A percentile compares a stretch with the other conserved stretches of the same genome.
Conservation (phyloP, 208 protist genomes). For the Wallacemonas collosoma region DNA sequence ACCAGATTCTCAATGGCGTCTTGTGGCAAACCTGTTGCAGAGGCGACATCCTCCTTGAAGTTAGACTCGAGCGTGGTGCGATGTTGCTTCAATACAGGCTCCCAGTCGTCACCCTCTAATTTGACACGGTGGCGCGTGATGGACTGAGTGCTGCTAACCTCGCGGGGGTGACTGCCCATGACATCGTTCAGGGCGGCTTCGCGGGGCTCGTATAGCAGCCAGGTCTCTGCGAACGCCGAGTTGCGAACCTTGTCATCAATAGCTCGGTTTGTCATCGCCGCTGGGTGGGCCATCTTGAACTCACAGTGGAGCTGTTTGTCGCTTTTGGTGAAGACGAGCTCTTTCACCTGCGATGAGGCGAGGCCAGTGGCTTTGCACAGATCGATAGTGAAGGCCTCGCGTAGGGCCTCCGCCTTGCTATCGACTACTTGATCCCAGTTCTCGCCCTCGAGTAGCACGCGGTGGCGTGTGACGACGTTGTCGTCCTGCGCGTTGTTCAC, state of each 20-base stretch:
- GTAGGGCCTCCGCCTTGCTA: neutral
- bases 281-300: conserved; percentile 10
- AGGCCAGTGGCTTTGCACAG: conserved; percentile 1
- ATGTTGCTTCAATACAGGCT: conserved; percentile 17
- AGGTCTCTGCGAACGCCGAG: conserved; percentile 20
- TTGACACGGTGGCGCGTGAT: conserved; percentile 21
- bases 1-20: conserved; percentile 23
- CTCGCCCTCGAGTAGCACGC: conserved; percentile 20
- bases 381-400: conserved; percentile 7
- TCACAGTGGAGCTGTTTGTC: conserved; percentile 8
- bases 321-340: conserved; percentile 13
- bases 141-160: neutral
- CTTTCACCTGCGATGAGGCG: neutral
- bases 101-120: conserved; percentile 24
- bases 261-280: neutral
- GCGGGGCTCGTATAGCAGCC: conserved; percentile 18
- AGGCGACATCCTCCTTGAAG: conserved; percentile 33
- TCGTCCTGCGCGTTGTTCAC: neutral
- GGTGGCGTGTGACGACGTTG: conserved; percentile 8
- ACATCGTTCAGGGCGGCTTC: neutral
- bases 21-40: conserved; percentile 17
- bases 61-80: conserved; percentile 25
- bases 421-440: conserved; percentile 18
- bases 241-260: conserved; percentile 11
- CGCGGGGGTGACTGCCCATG: neutral